Evolutionary conservation across 2,329 filamentous ascomycete genomes (phyloP).

Genomic region (Plectosphaerella sp.): DNA sequence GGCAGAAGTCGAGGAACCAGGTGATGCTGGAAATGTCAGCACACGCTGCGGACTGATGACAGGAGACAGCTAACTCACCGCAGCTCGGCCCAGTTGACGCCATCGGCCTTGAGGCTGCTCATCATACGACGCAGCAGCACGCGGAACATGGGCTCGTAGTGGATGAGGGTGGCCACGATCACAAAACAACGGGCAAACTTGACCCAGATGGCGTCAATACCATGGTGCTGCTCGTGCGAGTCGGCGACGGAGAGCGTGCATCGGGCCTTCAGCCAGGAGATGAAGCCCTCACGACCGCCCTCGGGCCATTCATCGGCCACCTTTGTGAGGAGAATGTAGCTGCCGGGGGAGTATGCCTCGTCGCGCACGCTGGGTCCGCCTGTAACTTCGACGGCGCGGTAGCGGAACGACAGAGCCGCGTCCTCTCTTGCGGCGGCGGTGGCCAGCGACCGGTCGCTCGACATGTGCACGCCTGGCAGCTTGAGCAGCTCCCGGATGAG

Average conservation of each 20-base stretch:
- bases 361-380: slow-evolving; percentile 60
- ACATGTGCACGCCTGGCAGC: slow-evolving; percentile 71
- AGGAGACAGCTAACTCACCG: slow-evolving; percentile 40
- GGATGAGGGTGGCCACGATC: slow-evolving; percentile 69
- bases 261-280: slow-evolving; percentile 70
- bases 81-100: slow-evolving; percentile 80
- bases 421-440: slow-evolving; percentile 47
- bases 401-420: slow-evolving; percentile 59
- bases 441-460: slow-evolving; percentile 51
- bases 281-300: slow-evolving; percentile 66
- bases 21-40: slow-evolving; percentile 34
- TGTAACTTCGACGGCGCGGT: slow-evolving; percentile 39
- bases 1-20: slow-evolving; percentile 68
- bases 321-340: slow-evolving; percentile 51
- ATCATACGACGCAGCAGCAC: slow-evolving; percentile 70
- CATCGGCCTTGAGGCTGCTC: slow-evolving; percentile 69
- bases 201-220: slow-evolving; percentile 77
- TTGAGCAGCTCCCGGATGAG: slow-evolving; percentile 67
- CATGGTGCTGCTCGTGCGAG: slow-evolving; percentile 74
- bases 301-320: slow-evolving; percentile 73
- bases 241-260: slow-evolving; percentile 70
- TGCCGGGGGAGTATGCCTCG: slow-evolving; percentile 51
- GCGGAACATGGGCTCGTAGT: slow-evolving; percentile 88
- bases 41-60: background rate
- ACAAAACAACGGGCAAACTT: slow-evolving; percentile 75